Evolutionary conservation across 257 asterid species (phyloP).

Genomic region (Capsicum chinense): DNA sequence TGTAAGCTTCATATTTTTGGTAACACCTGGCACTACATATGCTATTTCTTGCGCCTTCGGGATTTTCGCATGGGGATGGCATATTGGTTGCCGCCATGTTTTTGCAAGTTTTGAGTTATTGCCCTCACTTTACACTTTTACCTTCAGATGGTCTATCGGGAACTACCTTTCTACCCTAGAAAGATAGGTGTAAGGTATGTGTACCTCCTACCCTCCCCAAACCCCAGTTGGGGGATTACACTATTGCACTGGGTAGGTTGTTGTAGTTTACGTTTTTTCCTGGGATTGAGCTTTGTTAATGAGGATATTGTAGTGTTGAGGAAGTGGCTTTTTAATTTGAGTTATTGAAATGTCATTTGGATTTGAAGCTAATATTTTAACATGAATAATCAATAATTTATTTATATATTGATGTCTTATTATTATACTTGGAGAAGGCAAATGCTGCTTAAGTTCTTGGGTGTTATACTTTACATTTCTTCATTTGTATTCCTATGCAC

Average conservation of each 20-base stretch:
- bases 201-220: not conserved
- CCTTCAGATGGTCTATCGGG: not conserved
- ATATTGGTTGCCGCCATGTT: not conserved
- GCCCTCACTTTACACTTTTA: not conserved
- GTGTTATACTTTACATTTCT: conserved; percentile 10
- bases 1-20: conserved; percentile 6
- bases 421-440: conserved; percentile 4
- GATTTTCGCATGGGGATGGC: not conserved
- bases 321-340: not conserved
- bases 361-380: conserved; percentile 12
- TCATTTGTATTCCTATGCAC: conserved; percentile 20
- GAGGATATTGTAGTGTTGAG: conserved; percentile 18
- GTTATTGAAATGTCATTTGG: conserved; percentile 10
- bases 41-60: not conserved
- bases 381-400: conserved; percentile 13
- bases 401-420: conserved; percentile 20
- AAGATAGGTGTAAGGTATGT: not conserved
- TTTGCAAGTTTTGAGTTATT: not conserved
- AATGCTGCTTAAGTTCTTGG: conserved; percentile 20
- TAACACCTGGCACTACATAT: not conserved
- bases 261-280: not conserved
- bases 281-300: not conserved
- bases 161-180: not conserved
- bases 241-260: not conserved
- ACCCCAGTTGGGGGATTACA: not conserved